Percentiles rank a stretch among this genome's conserved stretches.
Conservation (phyloP, 83 land plant genomes). For the Picea abies region DNA sequence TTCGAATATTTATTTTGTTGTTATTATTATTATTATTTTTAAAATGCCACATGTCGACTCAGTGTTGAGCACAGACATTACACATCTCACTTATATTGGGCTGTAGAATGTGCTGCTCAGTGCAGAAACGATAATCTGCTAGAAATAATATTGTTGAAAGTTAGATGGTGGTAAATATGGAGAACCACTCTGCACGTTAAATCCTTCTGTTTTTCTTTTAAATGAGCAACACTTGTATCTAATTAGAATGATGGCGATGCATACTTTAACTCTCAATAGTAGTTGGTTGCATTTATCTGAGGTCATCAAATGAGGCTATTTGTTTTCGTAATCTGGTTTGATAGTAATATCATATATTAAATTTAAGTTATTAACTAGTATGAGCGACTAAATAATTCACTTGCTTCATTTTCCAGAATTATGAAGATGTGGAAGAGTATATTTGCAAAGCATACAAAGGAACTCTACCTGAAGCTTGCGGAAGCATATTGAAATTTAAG, state of each 20-base stretch:
- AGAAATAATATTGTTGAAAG: too few relatives aligned
- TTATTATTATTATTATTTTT: too few relatives aligned
- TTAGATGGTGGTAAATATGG: too few relatives aligned
- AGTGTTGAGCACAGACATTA: too few relatives aligned
- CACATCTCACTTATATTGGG: too few relatives aligned
- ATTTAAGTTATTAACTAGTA: not conserved
- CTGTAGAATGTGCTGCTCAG: too few relatives aligned
- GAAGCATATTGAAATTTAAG: not conserved
- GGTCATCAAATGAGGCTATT: not conserved
- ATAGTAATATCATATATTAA: not conserved
- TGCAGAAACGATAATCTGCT: too few relatives aligned
- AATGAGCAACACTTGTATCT: not conserved
- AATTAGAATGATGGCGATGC: not conserved
- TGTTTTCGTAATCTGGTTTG: not conserved
- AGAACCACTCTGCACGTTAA: too few relatives aligned
- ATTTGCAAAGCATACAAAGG: constrained; percentile 8
- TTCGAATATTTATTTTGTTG: too few relatives aligned
- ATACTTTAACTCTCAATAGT: not conserved
- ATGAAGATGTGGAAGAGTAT: not conserved
- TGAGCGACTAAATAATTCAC: not conserved
- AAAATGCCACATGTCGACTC: too few relatives aligned
- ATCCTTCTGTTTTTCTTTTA: too few relatives aligned
- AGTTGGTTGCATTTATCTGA: not conserved
- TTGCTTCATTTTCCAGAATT: not conserved
- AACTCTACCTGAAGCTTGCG: constrained; percentile 1